Evolutionary conservation across 495 filamentous ascomycete species (phyloP).

Genomic region (Penicillium cinerascens): DNA sequence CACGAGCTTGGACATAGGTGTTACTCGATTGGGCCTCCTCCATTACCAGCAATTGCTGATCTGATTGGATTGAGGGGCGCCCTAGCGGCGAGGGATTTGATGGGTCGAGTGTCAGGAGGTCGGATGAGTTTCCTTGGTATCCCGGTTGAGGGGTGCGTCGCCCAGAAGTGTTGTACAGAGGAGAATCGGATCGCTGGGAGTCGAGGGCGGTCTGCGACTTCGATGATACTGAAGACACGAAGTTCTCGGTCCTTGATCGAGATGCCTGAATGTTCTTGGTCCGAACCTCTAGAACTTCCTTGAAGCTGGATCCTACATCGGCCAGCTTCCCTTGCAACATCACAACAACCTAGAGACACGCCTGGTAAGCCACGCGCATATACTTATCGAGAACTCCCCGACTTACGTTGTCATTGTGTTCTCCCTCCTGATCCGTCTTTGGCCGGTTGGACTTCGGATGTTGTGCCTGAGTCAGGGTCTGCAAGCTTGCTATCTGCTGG

Average conservation of each 20-base stretch:
- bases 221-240: conserved; percentile 82
- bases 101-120: conserved; percentile 83
- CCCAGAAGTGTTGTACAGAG: conserved; percentile 81
- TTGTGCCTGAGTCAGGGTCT: conserved; percentile 66
- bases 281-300: conserved; percentile 92
- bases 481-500: conserved; percentile 75
- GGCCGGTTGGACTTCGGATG: conserved; percentile 59
- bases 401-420: conserved; percentile 90
- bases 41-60: conserved; percentile 91
- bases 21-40: conserved; percentile 86
- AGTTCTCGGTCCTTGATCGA: conserved; percentile 87
- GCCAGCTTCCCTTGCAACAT: conserved; percentile 90
- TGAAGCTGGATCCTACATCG: conserved; percentile 93
- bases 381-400: neutral
- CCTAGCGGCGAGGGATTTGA: conserved; percentile 53
- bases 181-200: conserved; percentile 61
- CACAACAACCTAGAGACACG: conserved; percentile 60
- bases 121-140: conserved; percentile 51
- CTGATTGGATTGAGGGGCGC: conserved; percentile 55
- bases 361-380: conserved; percentile 19
- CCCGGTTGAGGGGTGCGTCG: conserved; percentile 60
- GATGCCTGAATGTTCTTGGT: conserved; percentile 99
- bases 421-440: conserved; percentile 76
- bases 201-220: conserved; percentile 66
- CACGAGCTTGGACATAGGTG: conserved; percentile 86